A percentile compares a stretch with the other conserved stretches of the same genome.
phyloP scores from a whole-genome alignment of 371 early-diverging fungal genomes.

The Haplosporangium sp. region DNA sequence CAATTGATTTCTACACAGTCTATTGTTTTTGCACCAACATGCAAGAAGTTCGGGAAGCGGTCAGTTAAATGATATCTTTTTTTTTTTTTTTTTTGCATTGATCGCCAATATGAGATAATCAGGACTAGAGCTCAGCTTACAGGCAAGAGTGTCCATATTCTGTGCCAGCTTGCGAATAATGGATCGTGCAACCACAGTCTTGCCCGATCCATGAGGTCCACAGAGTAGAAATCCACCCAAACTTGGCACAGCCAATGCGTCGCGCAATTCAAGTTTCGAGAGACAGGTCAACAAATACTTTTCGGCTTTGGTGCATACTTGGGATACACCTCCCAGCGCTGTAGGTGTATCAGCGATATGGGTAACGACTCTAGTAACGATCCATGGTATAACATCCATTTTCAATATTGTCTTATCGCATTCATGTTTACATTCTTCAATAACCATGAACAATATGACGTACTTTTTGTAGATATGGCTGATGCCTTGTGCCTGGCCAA shows the following conservation, averaged over 20 bases:
- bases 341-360: constrained; percentile 42
- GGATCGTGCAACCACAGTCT: constrained; percentile 75
- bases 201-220: constrained; percentile 90
- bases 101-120: too few species aligned
- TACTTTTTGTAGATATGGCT: constrained; percentile 39
- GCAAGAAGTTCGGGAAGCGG: too few species aligned
- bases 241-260: constrained; percentile 61
- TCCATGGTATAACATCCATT: neutral
- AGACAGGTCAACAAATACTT: constrained; percentile 66
- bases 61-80: too few species aligned
- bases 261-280: constrained; percentile 61
- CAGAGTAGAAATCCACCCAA: constrained; percentile 83
- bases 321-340: constrained; percentile 64
- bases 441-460: neutral
- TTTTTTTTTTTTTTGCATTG: too few species aligned
- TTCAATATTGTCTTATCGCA: too few species aligned
- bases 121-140: constrained; percentile 55
- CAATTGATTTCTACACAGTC: constrained; percentile 73
- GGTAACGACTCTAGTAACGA: constrained; percentile 22
- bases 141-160: constrained; percentile 63
- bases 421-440: neutral
- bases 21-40: too few species aligned
- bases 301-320: constrained; percentile 57
- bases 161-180: constrained; percentile 58
- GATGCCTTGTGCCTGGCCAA: constrained; percentile 55